Conservation (phyloP, 108 stramenopile species). For the Skeletonema potamos region DNA sequence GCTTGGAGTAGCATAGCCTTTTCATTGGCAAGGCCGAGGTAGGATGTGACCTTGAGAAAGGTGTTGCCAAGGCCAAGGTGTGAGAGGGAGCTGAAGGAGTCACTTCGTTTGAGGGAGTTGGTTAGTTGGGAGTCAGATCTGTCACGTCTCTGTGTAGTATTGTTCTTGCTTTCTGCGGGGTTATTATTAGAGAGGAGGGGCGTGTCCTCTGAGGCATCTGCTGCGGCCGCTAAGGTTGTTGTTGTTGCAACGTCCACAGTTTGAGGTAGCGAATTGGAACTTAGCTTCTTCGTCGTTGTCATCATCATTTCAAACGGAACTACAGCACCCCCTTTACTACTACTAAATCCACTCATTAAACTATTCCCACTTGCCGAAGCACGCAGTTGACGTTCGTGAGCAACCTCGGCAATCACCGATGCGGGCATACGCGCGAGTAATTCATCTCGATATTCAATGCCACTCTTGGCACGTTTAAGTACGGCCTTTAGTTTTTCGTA, state of each 20-base stretch:
- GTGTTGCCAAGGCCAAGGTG: background rate
- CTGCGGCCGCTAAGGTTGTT: background rate
- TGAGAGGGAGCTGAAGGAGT: background rate
- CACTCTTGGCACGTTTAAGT: constrained; percentile 44
- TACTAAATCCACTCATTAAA: background rate
- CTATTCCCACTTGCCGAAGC: background rate
- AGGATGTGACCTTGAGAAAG: constrained; percentile 22
- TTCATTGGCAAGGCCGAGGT: constrained; percentile 33
- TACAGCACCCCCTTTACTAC: background rate
- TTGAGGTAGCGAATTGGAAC: background rate
- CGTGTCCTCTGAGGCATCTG: background rate
- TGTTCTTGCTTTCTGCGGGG: background rate
- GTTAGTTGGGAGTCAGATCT: background rate
- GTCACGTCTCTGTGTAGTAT: background rate
- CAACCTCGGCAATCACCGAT: constrained; percentile 29
- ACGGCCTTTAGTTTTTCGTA: constrained; percentile 56
- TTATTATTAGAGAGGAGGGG: too few species aligned
- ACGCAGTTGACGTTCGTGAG: constrained; percentile 10
- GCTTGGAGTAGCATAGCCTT: constrained; percentile 5
- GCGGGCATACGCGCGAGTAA: constrained; percentile 42
- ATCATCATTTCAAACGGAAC: background rate
- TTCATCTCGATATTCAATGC: constrained; percentile 41
- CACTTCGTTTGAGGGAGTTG: background rate
- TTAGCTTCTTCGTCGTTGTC: background rate
- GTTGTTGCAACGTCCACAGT: background rate